A percentile compares a stretch with the other conserved stretches of the same genome.
phyloP scores from a whole-genome alignment of 2,329 filamentous ascomycete species.

The Aspergillus bombycis region DNA sequence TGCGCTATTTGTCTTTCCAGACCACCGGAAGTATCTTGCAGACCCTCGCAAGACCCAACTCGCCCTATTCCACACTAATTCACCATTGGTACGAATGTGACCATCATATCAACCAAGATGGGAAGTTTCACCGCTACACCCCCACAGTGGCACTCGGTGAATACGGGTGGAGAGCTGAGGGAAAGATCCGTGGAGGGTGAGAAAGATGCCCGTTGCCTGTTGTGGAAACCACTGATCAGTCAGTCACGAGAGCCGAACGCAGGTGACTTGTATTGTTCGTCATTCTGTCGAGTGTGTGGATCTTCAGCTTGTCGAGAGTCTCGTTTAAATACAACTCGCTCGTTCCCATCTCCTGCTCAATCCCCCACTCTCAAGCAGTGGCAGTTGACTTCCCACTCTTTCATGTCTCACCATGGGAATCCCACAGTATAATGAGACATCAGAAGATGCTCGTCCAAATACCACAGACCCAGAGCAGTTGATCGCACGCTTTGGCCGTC shows the following conservation, averaged over 20 bases:
- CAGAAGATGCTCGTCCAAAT: constrained; percentile 1
- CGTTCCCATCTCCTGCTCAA: neutral
- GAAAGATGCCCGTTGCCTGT: neutral
- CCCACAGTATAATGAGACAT: constrained; percentile 15
- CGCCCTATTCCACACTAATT: neutral
- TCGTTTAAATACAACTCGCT: constrained; percentile 13
- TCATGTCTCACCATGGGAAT: constrained; percentile 21
- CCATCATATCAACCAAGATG: neutral
- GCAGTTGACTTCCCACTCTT: neutral
- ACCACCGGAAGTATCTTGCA: no score
- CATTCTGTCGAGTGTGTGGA: neutral
- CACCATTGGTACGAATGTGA: neutral
- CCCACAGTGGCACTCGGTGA: neutral
- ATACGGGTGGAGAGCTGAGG: neutral
- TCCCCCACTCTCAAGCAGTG: neutral
- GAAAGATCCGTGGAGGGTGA: neutral
- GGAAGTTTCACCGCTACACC: neutral
- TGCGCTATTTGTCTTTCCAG: neutral
- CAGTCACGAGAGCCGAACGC: neutral
- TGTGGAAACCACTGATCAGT: neutral
- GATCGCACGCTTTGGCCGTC: constrained; percentile 40
- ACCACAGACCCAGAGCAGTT: constrained; percentile 17
- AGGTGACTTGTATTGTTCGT: neutral
- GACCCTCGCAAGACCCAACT: neutral
- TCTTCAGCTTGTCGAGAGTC: neutral